phyloP scores from a whole-genome alignment of 129 eudicot species.

The Erigeron canadensis region DNA sequence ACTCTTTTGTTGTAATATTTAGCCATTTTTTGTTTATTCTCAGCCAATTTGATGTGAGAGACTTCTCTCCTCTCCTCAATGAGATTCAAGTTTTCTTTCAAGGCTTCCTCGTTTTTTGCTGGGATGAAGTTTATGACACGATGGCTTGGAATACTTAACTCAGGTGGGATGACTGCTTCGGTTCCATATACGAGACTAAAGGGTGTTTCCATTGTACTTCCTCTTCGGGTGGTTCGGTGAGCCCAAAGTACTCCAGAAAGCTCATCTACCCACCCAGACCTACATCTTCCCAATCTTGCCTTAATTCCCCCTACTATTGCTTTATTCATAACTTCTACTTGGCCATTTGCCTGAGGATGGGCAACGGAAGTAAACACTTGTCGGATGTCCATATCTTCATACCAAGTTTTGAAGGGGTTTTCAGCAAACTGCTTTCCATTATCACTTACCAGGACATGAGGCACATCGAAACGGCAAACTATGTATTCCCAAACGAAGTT shows the following conservation, averaged over 20 bases:
- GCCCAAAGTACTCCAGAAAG: background rate
- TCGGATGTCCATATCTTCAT: background rate
- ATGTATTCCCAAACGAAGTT: background rate
- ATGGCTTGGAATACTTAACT: background rate
- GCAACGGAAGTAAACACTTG: background rate
- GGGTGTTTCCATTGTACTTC: background rate
- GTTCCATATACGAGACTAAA: background rate
- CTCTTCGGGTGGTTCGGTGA: background rate
- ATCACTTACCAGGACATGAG: background rate
- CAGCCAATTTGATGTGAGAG: background rate
- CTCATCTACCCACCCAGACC: background rate
- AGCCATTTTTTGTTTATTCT: background rate
- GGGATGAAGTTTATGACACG: background rate
- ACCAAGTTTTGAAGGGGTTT: background rate
- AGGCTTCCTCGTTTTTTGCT: background rate
- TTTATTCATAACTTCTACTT: background rate
- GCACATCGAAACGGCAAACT: background rate
- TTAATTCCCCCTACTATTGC: background rate
- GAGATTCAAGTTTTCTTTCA: background rate
- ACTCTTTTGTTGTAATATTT: background rate
- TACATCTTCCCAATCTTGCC: background rate
- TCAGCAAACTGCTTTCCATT: background rate
- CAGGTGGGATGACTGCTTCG: background rate
- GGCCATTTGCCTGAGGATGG: background rate
- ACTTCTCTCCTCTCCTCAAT: background rate